phyloP scores from a whole-genome alignment of 1,139 yeast species.

The Geotrichum reessii region DNA sequence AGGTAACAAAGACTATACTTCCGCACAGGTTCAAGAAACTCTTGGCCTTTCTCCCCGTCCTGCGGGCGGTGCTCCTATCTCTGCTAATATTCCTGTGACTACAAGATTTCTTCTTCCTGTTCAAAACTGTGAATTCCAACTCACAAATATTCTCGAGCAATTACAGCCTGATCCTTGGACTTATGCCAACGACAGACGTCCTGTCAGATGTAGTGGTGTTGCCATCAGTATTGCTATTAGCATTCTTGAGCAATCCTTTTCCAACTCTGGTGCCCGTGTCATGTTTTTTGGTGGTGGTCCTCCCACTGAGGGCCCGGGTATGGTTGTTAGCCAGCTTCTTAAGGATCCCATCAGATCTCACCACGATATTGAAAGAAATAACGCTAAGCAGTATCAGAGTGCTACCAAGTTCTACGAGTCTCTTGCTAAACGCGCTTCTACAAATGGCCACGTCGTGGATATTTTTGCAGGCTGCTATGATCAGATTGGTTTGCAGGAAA shows the following conservation, averaged over 20 bases:
- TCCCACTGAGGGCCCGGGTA: slow-evolving; percentile 91
- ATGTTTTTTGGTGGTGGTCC: slow-evolving; percentile 94
- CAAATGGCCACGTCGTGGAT: slow-evolving; percentile 77
- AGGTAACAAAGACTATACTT: slow-evolving; percentile 83
- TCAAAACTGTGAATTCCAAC: slow-evolving; percentile 79
- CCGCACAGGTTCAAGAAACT: slow-evolving; percentile 70
- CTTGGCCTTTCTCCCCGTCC: slow-evolving; percentile 47
- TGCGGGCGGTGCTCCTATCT: slow-evolving; percentile 29
- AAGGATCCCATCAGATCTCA: slow-evolving; percentile 97
- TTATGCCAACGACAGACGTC: slow-evolving; percentile 78
- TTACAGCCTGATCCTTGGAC: slow-evolving; percentile 89
- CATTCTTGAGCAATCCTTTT: slow-evolving; percentile 77
- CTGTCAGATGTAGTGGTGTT: slow-evolving; percentile 89
- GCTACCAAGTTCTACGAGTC: slow-evolving; percentile 76
- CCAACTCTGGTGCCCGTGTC: slow-evolving; percentile 85
- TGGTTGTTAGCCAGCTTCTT: slow-evolving; percentile 85
- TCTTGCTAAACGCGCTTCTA: slow-evolving; percentile 61
- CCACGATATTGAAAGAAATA: slow-evolving; percentile 85
- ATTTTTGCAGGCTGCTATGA: slow-evolving; percentile 94
- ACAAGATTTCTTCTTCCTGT: slow-evolving; percentile 80
- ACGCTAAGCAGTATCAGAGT: slow-evolving; percentile 84
- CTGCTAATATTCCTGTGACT: slow-evolving; percentile 40
- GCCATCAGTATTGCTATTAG: slow-evolving; percentile 83
- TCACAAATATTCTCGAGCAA: slow-evolving; percentile 74
- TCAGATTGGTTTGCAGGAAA: slow-evolving; percentile 92